Evolutionary conservation across 78 protist species (phyloP), one percentile per base, ranked within the genome.

Genomic region (Dictyostelium citrinum): DNA sequence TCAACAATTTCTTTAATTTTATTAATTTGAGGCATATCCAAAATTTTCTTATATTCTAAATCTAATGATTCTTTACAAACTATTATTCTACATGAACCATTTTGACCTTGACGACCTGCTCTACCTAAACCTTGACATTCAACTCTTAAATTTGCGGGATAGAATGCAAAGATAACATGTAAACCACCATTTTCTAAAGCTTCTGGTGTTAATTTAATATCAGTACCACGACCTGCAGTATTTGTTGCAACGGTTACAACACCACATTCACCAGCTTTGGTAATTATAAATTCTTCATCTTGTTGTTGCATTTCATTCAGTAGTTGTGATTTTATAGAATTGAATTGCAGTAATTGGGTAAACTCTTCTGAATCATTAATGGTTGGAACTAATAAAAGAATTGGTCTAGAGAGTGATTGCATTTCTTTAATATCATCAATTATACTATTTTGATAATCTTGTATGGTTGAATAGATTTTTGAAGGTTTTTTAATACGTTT

Each of bases 201-300:
- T 29, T 82, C 79, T 5, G 33, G 0, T 8, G 90, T 82, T 24
- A 82, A 45, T 43, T 68, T 82, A 43, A 82, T 82, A 33, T 82
- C 90, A 12, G 90, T 55, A 37, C 90, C 90, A 43, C 90, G 76
- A 27, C 90, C 90, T 0, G 90, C 90, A 4, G 90, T 82, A 67
- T 82, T 82, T 16, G 90, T 82, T 10, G 90, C 78, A n/a, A 82
- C 20, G 0, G 76, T 60, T 0, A 64, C 43, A 20, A 29, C 7
- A n/a, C 35, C 39, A 33, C n/a, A 46, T 24, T 82, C 78, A 39
- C 76, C 90, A 20, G 76, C 78, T 43, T 31, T 39, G 24, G 90
- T 67, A 39, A 82, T 68, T 11, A 82, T 43, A 10, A 68, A 20
- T 11, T 82, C 90, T 29, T 82, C 90, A 29, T 82, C 49, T 45